phyloP scores from a whole-genome alignment of 1,284 basidiomycete genomes.

The Boletus albobrunnescens region DNA sequence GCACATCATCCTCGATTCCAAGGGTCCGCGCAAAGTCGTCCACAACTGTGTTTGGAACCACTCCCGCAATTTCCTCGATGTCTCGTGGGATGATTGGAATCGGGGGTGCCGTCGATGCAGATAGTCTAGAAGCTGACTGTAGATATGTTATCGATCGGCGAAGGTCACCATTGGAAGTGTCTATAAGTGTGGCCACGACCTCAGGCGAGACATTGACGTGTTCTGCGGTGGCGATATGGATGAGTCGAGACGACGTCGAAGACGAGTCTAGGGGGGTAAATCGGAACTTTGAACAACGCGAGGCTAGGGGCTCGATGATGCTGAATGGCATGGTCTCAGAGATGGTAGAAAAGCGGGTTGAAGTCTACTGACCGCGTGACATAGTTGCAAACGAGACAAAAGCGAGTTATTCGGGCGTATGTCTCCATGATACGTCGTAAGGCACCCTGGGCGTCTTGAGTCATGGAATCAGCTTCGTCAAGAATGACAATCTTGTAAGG shows the following conservation, averaged over 20 bases:
- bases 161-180: conserved; percentile 86
- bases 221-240: conserved; percentile 74
- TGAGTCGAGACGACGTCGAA: conserved; percentile 75
- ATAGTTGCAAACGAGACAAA: conserved; percentile 99
- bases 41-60: conserved; percentile 80
- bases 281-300: conserved; percentile 98
- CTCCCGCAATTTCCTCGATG: conserved; percentile 96
- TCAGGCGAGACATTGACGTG: conserved; percentile 45
- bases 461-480: conserved; percentile 99
- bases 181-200: conserved; percentile 73
- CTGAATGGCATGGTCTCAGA: conserved; percentile 41
- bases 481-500: conserved; percentile 99
- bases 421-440: conserved; percentile 98
- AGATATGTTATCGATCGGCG: conserved; percentile 98
- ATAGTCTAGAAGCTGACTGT: conserved; percentile 90
- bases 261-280: conserved; percentile 87
- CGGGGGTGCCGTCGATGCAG: conserved; percentile 64
- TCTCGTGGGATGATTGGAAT: conserved; percentile 69
- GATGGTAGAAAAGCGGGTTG: neutral
- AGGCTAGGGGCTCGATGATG: conserved; percentile 97
- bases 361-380: conserved; percentile 76
- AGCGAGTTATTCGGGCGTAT: conserved; percentile 93
- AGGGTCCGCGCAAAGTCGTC: conserved; percentile 65
- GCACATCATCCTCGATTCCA: conserved; percentile 64
- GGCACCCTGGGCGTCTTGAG: conserved; percentile 96